Evolutionary conservation across 2,329 filamentous ascomycete species (phyloP), one percentile per base, ranked within the genome.

Genomic region (Xylaria sp.): DNA sequence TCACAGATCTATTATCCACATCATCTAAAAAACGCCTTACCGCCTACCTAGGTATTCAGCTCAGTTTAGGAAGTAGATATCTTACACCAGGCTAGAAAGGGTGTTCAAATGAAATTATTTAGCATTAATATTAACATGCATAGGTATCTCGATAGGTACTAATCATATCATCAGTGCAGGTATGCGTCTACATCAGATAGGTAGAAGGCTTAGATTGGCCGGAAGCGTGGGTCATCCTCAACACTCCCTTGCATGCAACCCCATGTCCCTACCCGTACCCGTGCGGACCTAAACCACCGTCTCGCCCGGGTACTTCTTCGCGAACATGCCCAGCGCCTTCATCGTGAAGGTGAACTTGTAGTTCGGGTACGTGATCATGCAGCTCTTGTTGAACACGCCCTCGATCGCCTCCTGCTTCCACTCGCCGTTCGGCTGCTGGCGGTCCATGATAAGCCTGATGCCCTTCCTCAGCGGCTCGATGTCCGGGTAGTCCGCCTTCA

Each of bases 311-410:
- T 88, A 92, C 59, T 80, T 84, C 64, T 78, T 82, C 4, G 88
- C 85, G 78, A 91, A 99, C 84, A 97, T 88, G 4, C 94, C 94
- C 60, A 99, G 72, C 1, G 94, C 94, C 76, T 95, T 96, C 70
- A 97, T 89, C 1, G 93, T 87, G 74, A 97, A 99, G 54, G 89
- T 90, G 71, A 96, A 94, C 78, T 97, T 99, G 80, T 99, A 99
- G 78, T 99, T 99, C 40, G 93, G 93, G 69, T 99, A 99, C 0
- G 91, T 94, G 62, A 99, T 99, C 91, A 97, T 97, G 79, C 93
- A 97, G 67, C 88, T 94, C 78, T 97, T 96, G 76, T 99, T 99
- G 76, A 99, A 99, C 9, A 99, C 94, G 2, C 94, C 94, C 72
- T 99, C 94, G 65, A 99, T 97, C 1, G 89, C 88, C 73, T 97